Evolutionary conservation across 1,284 basidiomycete genomes (phyloP).

Genomic region (Vanrija humicola): DNA sequence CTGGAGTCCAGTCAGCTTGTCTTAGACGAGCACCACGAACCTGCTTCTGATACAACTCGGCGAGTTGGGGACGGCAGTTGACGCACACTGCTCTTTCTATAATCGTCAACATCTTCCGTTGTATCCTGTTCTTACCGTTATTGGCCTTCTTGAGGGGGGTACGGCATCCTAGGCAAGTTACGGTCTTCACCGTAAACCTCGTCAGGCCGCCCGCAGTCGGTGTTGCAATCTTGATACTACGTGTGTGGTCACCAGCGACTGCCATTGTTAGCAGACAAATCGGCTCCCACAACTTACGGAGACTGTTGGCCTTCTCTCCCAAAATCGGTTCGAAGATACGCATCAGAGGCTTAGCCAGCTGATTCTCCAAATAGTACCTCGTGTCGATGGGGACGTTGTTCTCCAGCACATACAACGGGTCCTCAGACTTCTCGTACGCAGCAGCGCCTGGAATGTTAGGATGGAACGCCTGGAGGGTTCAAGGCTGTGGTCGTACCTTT

Average conservation of each 20-base stretch:
- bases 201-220: constrained; percentile 90
- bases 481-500: constrained; percentile 59
- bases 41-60: constrained; percentile 89
- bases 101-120: constrained; percentile 5
- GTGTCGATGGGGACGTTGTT: constrained; percentile 96
- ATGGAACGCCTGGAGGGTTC: neutral
- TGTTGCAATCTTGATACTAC: constrained; percentile 88
- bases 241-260: constrained; percentile 92
- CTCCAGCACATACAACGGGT: constrained; percentile 90
- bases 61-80: constrained; percentile 77
- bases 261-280: constrained; percentile 2
- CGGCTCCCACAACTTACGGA: constrained; percentile 58
- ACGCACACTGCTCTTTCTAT: constrained; percentile 86
- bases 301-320: constrained; percentile 77
- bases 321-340: constrained; percentile 97
- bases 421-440: constrained; percentile 97
- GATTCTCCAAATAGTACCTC: constrained; percentile 93
- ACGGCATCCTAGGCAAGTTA: constrained; percentile 89
- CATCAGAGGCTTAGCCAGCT: constrained; percentile 90
- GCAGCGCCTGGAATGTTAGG: constrained; percentile 65
- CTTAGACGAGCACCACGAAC: constrained; percentile 43
- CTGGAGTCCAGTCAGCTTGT: constrained; percentile 24
- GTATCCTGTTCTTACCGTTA: constrained; percentile 55
- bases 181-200: constrained; percentile 93
- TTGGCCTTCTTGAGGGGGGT: constrained; percentile 66